These are phyloP conservation scores for peach (Prunus persica) DNA, from an alignment of 306 rosid species.

Conservation along the genomic window DNA sequence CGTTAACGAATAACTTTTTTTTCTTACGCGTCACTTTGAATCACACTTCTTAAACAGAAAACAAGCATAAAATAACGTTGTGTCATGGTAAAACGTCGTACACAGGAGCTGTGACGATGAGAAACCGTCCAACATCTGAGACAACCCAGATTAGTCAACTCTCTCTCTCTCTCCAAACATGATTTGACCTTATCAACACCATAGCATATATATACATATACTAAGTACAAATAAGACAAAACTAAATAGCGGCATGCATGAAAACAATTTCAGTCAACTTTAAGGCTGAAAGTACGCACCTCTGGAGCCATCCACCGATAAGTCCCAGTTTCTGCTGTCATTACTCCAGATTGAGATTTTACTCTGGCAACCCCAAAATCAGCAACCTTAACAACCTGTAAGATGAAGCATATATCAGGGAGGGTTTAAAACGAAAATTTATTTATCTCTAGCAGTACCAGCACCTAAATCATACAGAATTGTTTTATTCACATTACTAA, in stretches of 20 bases:
- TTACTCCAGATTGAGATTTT: conserved; percentile 88
- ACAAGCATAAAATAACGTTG: not conserved
- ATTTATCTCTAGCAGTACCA: not conserved
- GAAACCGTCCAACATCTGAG: not conserved
- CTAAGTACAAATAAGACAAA: not conserved
- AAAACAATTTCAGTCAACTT: conserved; percentile 21
- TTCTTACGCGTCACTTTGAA: not conserved
- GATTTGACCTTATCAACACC: not conserved
- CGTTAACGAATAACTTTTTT: not conserved
- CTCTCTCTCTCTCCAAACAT: not conserved
- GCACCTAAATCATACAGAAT: not conserved
- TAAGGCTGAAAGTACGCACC: conserved; percentile 34
- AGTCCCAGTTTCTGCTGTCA: conserved; percentile 99
- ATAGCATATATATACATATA: not conserved
- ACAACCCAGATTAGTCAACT: not conserved
- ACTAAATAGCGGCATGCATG: conserved; percentile 11
- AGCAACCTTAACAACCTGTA: conserved; percentile 92
- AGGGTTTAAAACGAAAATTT: not conserved
- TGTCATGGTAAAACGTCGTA: too few species aligned
- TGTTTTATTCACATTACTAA: not conserved
- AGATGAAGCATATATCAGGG: conserved; percentile 11
- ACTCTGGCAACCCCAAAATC: conserved; percentile 99
- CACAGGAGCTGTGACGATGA: not conserved
- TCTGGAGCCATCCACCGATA: conserved; percentile 99
- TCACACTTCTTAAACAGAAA: not conserved